Evolutionary conservation across 306 rosid genomes (phyloP).

Genomic region (Carpinus viminea): DNA sequence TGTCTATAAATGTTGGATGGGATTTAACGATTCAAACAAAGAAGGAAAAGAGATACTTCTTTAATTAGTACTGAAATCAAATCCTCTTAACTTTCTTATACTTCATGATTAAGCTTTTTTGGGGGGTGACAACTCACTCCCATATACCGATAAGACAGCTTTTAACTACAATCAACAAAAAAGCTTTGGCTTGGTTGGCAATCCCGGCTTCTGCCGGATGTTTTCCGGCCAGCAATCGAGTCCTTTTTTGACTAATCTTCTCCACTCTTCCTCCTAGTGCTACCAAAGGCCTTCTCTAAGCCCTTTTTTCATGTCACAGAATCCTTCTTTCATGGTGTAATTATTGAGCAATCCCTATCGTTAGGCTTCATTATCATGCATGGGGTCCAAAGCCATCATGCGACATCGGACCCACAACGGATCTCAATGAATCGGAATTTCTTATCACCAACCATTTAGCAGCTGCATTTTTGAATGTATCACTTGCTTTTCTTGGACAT

Average conservation of each 20-base stretch:
- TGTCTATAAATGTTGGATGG: conserved; percentile 14
- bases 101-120: conserved; percentile 43
- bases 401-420: conserved; percentile 33
- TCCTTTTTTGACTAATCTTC: conserved; percentile 30
- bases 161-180: conserved; percentile 34
- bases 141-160: conserved; percentile 43
- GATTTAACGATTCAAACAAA: conserved; percentile 40
- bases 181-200: conserved; percentile 38
- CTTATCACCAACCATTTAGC: conserved; percentile 20
- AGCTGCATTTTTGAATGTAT: conserved; percentile 12
- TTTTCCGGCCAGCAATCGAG: conserved; percentile 42
- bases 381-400: conserved; percentile 30
- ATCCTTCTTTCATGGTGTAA: conserved; percentile 31
- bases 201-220: conserved; percentile 32
- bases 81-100: conserved; percentile 34
- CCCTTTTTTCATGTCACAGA: conserved; percentile 13
- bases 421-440: conserved; percentile 33
- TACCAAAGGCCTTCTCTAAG: conserved; percentile 7
- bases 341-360: conserved; percentile 33
- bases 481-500: conserved; percentile 14
- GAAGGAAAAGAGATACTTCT: conserved; percentile 33
- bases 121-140: conserved; percentile 55
- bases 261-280: conserved; percentile 17
- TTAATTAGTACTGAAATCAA: conserved; percentile 40
- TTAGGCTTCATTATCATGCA: conserved; percentile 37